phyloP scores from a whole-genome alignment of 129 eudicot genomes.

The Helianthus tuberosus region DNA sequence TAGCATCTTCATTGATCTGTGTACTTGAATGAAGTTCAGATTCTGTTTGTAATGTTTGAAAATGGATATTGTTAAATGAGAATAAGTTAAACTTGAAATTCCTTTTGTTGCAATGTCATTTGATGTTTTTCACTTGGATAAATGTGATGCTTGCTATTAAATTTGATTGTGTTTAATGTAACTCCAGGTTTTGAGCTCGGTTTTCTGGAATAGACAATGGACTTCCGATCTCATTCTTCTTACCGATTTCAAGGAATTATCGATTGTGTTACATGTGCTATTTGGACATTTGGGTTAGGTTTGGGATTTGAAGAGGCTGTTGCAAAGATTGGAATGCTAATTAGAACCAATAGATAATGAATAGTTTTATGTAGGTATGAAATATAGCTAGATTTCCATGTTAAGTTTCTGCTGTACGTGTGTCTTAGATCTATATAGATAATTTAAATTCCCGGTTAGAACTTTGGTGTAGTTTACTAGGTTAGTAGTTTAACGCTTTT shows the following conservation, averaged over 20 bases:
- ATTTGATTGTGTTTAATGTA: neutral
- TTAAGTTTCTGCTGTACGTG: constrained; percentile 14
- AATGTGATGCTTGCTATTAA: constrained; percentile 10
- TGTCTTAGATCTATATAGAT: constrained; percentile 21
- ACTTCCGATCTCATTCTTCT: constrained; percentile 29
- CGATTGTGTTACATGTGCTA: constrained; percentile 34
- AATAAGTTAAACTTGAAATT: constrained; percentile 15
- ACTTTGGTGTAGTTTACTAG: constrained; percentile 22
- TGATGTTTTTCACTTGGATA: neutral
- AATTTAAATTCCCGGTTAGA: constrained; percentile 3
- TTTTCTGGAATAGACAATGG: constrained; percentile 45
- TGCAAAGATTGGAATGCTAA: constrained; percentile 33
- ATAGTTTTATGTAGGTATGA: constrained; percentile 27
- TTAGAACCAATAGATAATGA: constrained; percentile 36
- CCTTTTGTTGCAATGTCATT: constrained; percentile 16
- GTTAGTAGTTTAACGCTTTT: constrained; percentile 15
- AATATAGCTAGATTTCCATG: constrained; percentile 31
- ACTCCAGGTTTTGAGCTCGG: constrained; percentile 42
- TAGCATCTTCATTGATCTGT: constrained; percentile 18
- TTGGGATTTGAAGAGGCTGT: constrained; percentile 40
- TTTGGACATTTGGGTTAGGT: constrained; percentile 44
- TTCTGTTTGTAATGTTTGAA: constrained; percentile 15
- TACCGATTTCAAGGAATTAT: constrained; percentile 35
- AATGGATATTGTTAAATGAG: constrained; percentile 9
- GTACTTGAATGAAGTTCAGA: constrained; percentile 23